Percentiles rank a stretch among this genome's conserved stretches.
phyloP scores from a whole-genome alignment of 2,329 filamentous ascomycete species.

The Emmonsia crescens region DNA sequence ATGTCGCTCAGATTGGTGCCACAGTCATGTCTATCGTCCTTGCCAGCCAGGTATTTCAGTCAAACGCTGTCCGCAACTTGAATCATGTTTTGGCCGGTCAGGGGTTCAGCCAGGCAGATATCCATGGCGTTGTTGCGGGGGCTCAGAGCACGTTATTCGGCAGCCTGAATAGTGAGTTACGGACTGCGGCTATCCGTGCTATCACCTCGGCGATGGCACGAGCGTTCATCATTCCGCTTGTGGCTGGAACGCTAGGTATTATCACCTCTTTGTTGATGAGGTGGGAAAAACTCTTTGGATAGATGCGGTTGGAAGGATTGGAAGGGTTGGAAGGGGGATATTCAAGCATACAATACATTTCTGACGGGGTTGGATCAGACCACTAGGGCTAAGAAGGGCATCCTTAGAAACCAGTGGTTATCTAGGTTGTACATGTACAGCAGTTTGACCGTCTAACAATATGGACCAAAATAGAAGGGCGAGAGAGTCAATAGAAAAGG shows the following conservation, averaged over 20 bases:
- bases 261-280: conserved; percentile 5
- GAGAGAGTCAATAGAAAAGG: too few relatives aligned
- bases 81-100: conserved; percentile 17
- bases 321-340: neutral
- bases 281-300: neutral
- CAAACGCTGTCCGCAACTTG: conserved; percentile 23
- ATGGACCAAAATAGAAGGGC: neutral
- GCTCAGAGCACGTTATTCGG: conserved; percentile 24
- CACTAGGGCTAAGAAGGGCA: too few relatives aligned
- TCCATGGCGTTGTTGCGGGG: conserved; percentile 24
- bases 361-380: too few relatives aligned
- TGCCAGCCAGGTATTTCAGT: conserved; percentile 18
- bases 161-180: conserved; percentile 16
- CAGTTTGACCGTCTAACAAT: too few relatives aligned
- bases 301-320: neutral
- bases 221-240: conserved; percentile 22
- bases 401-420: too few relatives aligned
- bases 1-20: conserved; percentile 19
- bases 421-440: too few relatives aligned
- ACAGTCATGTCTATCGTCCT: conserved; percentile 3
- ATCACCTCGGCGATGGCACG: conserved; percentile 17
- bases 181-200: conserved; percentile 20
- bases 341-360: neutral
- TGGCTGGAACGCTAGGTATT: conserved; percentile 15
- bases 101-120: conserved; percentile 19